These are phyloP conservation scores for Amanita subjunquillea DNA, from an alignment of 768 basidiomycete species.

Conservation along the genomic window DNA sequence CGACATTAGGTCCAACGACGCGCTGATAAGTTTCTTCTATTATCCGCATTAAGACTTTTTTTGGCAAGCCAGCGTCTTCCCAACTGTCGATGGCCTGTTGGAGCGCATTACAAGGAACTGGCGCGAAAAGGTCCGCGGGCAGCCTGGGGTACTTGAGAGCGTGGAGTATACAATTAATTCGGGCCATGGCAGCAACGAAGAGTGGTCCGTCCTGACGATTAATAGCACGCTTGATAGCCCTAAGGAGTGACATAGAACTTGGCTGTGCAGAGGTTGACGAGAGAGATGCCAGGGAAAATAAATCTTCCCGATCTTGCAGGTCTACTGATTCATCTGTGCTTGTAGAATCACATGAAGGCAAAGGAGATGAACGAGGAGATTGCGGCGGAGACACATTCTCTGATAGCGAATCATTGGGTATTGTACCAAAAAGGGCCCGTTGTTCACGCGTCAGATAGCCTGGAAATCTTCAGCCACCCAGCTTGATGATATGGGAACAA, in stretches of 20 bases:
- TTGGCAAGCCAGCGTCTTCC: conserved; percentile 45
- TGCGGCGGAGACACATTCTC: conserved; percentile 28
- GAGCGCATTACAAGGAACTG: conserved; percentile 35
- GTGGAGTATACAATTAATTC: conserved; percentile 53
- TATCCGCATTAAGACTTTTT: conserved; percentile 61
- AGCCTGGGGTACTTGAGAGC: conserved; percentile 55
- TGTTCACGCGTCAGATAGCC: conserved; percentile 62
- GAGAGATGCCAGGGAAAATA: conserved; percentile 19
- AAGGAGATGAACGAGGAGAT: conserved; percentile 28
- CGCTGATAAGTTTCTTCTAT: conserved; percentile 92
- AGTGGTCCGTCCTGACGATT: conserved; percentile 61
- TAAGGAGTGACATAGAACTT: conserved; percentile 29
- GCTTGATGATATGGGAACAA: not conserved
- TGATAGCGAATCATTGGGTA: conserved; percentile 39
- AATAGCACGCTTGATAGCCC: conserved; percentile 60
- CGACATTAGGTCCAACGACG: conserved; percentile 84
- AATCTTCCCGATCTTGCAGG: conserved; percentile 17
- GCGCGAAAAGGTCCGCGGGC: conserved; percentile 39
- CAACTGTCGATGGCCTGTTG: conserved; percentile 38
- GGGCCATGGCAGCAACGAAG: conserved; percentile 51
- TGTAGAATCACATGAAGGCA: conserved; percentile 19
- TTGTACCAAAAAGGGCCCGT: conserved; percentile 54
- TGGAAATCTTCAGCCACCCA: conserved; percentile 17
- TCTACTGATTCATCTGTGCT: conserved; percentile 17
- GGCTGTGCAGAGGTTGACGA: conserved; percentile 14